Conservation (phyloP, 2,329 filamentous ascomycete species). For the Conoideocrella luteorostrata region DNA sequence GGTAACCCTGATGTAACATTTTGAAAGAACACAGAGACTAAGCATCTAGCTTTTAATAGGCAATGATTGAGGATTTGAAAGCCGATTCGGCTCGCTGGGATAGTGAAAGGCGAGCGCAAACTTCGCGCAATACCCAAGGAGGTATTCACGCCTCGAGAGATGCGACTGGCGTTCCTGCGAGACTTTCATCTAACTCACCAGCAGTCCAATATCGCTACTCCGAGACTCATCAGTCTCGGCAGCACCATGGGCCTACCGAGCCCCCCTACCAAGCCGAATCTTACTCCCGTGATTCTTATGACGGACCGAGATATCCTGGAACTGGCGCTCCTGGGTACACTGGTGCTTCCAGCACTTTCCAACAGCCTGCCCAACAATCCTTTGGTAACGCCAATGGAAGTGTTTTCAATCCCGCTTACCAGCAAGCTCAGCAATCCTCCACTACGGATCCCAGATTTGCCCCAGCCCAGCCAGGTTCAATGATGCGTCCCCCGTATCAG, state of each 20-base stretch:
- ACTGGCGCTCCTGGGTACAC: conserved; percentile 43
- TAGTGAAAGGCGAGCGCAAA: conserved; percentile 51
- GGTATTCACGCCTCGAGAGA: conserved; percentile 51
- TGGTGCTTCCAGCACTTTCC: conserved; percentile 34
- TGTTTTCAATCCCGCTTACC: conserved; percentile 24
- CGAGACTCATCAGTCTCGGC: conserved; percentile 41
- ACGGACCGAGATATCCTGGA: conserved; percentile 43
- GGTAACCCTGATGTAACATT: not conserved
- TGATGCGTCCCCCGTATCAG: conserved; percentile 26
- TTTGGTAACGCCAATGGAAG: conserved; percentile 25
- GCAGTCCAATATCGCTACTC: conserved; percentile 53
- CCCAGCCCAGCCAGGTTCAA: conserved; percentile 20
- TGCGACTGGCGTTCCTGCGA: conserved; percentile 39
- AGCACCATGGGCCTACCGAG: conserved; percentile 41
- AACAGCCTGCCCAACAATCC: conserved; percentile 13
- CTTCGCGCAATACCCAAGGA: conserved; percentile 47
- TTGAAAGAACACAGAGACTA: not conserved
- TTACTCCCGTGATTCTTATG: conserved; percentile 37
- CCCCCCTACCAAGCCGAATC: conserved; percentile 27
- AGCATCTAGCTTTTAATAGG: conserved; percentile 30
- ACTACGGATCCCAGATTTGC: conserved; percentile 27
- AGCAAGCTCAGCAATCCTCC: conserved; percentile 26
- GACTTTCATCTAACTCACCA: conserved; percentile 52
- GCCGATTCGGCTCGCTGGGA: conserved; percentile 57
- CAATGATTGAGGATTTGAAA: conserved; percentile 58